phyloP scores from a whole-genome alignment of 2,329 filamentous ascomycete species.

The Biscogniauxia marginata region DNA sequence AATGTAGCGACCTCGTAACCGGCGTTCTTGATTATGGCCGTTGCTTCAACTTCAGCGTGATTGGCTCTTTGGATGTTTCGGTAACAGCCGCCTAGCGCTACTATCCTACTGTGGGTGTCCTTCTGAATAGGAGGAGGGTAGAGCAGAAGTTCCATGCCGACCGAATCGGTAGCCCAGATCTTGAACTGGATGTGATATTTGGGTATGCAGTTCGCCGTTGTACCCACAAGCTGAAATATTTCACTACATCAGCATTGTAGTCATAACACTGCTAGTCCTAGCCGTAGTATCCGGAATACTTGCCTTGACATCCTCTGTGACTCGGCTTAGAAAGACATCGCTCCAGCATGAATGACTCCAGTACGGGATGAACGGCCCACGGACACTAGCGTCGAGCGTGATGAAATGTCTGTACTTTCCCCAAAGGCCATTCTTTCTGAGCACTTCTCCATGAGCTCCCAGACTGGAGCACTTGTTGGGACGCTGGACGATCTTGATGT shows the following conservation, averaged over 20 bases:
- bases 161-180: constrained; percentile 38
- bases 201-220: constrained; percentile 36
- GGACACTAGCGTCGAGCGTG: constrained; percentile 35
- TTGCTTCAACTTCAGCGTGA: constrained; percentile 34
- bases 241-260: no score
- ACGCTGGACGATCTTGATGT: constrained; percentile 33
- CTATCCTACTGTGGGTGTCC: constrained; percentile 22
- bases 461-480: constrained; percentile 37
- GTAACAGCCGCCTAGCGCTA: constrained; percentile 33
- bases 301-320: constrained; percentile 30
- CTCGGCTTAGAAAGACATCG: constrained; percentile 31
- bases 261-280: no score
- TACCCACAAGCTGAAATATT: constrained; percentile 41
- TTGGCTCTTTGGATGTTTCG: constrained; percentile 26
- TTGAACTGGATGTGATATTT: constrained; percentile 37
- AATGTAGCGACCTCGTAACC: constrained; percentile 37
- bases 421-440: constrained; percentile 32
- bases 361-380: constrained; percentile 38
- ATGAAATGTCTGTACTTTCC: constrained; percentile 37
- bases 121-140: constrained; percentile 24
- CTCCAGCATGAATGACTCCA: constrained; percentile 37
- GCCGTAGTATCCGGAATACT: no score
- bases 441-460: constrained; percentile 35
- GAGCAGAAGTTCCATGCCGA: constrained; percentile 37
- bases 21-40: constrained; percentile 25